Evolutionary conservation across 768 basidiomycete genomes (phyloP), one percentile per base, ranked within the genome.

Genomic region (Lyophyllum atratum): DNA sequence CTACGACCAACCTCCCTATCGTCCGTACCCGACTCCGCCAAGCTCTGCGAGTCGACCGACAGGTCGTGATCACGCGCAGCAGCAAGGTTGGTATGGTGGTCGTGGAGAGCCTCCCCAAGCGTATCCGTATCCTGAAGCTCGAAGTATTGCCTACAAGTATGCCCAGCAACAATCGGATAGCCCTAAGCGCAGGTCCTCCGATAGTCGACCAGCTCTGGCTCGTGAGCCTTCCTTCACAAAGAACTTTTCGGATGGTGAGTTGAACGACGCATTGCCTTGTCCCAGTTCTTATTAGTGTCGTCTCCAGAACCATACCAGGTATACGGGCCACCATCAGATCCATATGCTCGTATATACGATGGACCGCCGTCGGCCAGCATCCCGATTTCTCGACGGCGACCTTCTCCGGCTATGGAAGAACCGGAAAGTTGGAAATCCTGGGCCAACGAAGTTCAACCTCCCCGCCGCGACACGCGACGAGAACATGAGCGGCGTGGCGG

Each of bases 171-270:
- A 55, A 8, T 64, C 63, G 8, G 63, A 58, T 34, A 60, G 61
- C 21, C 59, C 59, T n/a, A 61, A 57, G 14, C 59, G 66, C 22
- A 59, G 64, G 47, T 24, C 59, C 28, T 63, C 64, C 0, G 64
- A 63, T 28, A 54, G 42, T 24, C 55, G 61, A 29, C 61, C 58
- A 7, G 37, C 24, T 17, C 28, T 61, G 10, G 48, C 43, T 22
- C 61, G 66, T 14, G 61, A 64, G 33, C 59, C 64, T 29, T 66
- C 59, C 11, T 66, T 58, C 11, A 42, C 55, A 12, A 63, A 61
- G 50, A 50, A 34, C 25, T 61, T 40, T n/a, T 54, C 58, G 9
- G 66, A 63, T 15, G 59, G 65, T 62, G 50, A 47, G 40, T 31
- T 42, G 21, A 1, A 7, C 17, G 34, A 14, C 14, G 4, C 4